Evolutionary conservation across 2,329 filamentous ascomycete species (phyloP), one percentile per base, ranked within the genome.

Genomic region (Colletotrichum lini): DNA sequence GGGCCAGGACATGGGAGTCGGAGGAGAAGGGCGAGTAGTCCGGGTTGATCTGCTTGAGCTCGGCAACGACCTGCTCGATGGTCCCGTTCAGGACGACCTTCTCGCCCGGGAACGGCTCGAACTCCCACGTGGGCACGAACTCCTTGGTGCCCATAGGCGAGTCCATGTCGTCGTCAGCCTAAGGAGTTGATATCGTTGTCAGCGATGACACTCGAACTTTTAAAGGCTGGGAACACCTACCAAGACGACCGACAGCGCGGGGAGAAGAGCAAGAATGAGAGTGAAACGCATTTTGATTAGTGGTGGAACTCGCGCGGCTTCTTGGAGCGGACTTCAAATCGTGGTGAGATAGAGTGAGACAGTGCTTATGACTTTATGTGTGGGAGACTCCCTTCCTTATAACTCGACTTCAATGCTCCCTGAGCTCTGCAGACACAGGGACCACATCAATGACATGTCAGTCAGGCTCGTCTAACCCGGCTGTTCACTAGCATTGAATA

Each of bases 41-140:
- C 4, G 42, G 56, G 40, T 59, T 59, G 40, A 59, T 59, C 21
- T 47, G 23, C 42, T 45, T n/a, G 15, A 59, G 56, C 23, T 59
- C 40, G 42, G 56, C 56, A 26, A 58, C 9, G 23, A 15, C 56
- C 4, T 47, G 40, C 42, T 59, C 42, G 23, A 59, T 8, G 21
- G 56, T 59, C 15, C 56, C 56, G 10, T 59, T 47, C 40, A 59
- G 15, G 42, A 30, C 21, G 9, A 35, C 42, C 18, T 30, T 59
- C 16, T n/a, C 15, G 4, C 42, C 56, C 16, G 56, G 42, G 1
- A 59, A 59, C 7, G 56, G 56, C 42, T 59, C 56, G 21, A 47
- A 47, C 23, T 47, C 16, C 56, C 42, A 59, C 13, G 9, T 12
- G 23, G 56, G 42, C 21, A 45, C 13, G 21, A 59, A 47, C 16